Conservation (phyloP, 192 early-diverging fungal genomes). For the Spizellomyces punctatus region DNA sequence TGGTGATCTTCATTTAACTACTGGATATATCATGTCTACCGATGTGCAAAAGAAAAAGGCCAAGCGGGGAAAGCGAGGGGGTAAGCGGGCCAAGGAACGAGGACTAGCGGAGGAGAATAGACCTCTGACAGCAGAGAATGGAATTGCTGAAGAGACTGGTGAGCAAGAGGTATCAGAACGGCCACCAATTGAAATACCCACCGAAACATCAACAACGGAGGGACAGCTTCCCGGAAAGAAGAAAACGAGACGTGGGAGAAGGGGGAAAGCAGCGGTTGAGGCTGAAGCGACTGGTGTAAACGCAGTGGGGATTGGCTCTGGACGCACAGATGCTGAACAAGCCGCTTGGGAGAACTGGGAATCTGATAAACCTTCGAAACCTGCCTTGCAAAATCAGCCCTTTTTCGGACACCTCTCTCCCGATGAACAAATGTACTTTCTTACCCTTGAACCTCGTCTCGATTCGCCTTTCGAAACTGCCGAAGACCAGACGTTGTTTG, state of each 20-base stretch:
- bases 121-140: neutral
- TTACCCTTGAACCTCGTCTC: constrained; percentile 41
- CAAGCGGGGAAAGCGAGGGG: constrained; percentile 31
- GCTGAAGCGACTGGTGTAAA: neutral
- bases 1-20: neutral
- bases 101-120: neutral
- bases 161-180: neutral
- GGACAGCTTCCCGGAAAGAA: constrained; percentile 2
- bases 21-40: neutral
- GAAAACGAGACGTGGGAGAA: constrained; percentile 28
- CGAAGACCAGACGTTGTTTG: constrained; percentile 58
- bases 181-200: neutral
- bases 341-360: constrained; percentile 7
- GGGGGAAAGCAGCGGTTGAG: constrained; percentile 20
- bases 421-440: constrained; percentile 35
- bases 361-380: neutral
- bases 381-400: constrained; percentile 6
- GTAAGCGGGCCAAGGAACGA: constrained; percentile 17
- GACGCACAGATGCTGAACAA: neutral
- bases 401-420: constrained; percentile 20
- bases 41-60: constrained; percentile 7
- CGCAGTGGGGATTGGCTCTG: constrained; percentile 4
- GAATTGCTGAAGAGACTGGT: neutral
- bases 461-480: constrained; percentile 38
- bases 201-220: neutral